A percentile compares a stretch with the other conserved stretches of the same genome.
phyloP scores from a whole-genome alignment of 2,329 filamentous ascomycete genomes.

The Penicillium sp. region DNA sequence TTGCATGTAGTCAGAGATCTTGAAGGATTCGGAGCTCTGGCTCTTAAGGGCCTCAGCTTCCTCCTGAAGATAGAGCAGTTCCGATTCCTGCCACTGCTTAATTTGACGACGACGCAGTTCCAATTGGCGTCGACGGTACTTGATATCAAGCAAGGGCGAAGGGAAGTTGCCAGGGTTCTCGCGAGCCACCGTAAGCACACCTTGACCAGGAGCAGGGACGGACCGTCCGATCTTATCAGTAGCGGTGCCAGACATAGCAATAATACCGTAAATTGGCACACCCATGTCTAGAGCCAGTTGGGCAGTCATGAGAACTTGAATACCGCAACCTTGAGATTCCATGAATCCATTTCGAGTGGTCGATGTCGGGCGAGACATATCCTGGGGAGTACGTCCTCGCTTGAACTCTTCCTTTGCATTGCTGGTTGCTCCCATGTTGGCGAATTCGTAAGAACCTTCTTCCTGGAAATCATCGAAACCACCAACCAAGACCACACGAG shows the following conservation, averaged over 20 bases:
- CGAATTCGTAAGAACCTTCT: conserved; percentile 98
- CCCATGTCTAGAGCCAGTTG: conserved; percentile 97
- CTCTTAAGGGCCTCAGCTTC: conserved; percentile 89
- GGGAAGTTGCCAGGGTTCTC: conserved; percentile 90
- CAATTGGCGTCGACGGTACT: conserved; percentile 92
- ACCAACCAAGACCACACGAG: conserved; percentile 93
- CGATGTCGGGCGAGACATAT: conserved; percentile 97
- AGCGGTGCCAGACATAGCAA: conserved; percentile 90
- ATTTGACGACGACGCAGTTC: conserved; percentile 91
- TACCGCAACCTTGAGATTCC: conserved; percentile 98
- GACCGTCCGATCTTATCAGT: conserved; percentile 99
- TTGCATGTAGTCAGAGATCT: conserved; percentile 78
- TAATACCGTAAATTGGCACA: conserved; percentile 91
- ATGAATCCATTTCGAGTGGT: conserved; percentile 98
- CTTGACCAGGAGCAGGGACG: conserved; percentile 91
- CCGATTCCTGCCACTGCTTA: conserved; percentile 93
- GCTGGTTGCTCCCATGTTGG: conserved; percentile 99
- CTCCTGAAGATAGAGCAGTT: conserved; percentile 87
- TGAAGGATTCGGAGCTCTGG: conserved; percentile 65
- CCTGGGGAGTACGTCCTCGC: conserved; percentile 87
- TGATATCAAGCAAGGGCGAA: conserved; percentile 92
- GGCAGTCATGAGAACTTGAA: conserved; percentile 98
- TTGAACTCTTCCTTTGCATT: conserved; percentile 95
- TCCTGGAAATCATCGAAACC: conserved; percentile 99
- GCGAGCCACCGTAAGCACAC: conserved; percentile 91